Conservation (phyloP, 2,329 filamentous ascomycete species). For the Phaeosphaeriaceae sp. region DNA sequence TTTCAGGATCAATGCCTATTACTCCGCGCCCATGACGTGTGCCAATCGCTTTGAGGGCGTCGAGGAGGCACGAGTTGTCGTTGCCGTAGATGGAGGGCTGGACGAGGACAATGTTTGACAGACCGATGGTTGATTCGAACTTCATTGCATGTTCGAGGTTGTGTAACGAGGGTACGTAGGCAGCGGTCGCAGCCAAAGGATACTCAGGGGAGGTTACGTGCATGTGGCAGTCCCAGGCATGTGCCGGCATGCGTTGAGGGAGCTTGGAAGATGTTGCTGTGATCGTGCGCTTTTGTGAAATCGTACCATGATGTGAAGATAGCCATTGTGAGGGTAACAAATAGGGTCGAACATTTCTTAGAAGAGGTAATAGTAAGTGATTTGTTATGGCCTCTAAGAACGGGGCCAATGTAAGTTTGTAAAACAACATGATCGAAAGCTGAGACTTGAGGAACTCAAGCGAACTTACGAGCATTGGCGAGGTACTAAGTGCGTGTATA, state of each 20-base stretch:
- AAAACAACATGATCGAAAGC: conserved; percentile 1
- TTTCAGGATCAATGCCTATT: conserved; percentile 62
- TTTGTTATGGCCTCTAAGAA: conserved; percentile 1
- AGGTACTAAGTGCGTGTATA: not conserved
- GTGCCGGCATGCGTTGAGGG: conserved; percentile 46
- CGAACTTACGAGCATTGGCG: not conserved
- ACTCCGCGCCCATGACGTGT: conserved; percentile 61
- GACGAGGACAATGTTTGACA: conserved; percentile 63
- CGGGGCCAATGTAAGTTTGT: conserved; percentile 1
- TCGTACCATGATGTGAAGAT: conserved; percentile 1
- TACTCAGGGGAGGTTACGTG: conserved; percentile 66
- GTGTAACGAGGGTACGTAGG: conserved; percentile 60
- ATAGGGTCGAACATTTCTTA: conserved; percentile 9
- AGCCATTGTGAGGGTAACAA: conserved; percentile 3
- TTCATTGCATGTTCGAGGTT: conserved; percentile 59
- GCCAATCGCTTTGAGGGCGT: conserved; percentile 60
- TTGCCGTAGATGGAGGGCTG: conserved; percentile 69
- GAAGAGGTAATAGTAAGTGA: conserved; percentile 7
- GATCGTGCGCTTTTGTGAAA: not conserved
- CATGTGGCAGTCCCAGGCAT: conserved; percentile 69
- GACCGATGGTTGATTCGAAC: conserved; percentile 60
- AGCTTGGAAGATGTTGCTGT: not conserved
- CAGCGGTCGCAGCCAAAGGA: conserved; percentile 56
- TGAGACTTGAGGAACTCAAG: not conserved
- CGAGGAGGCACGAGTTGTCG: conserved; percentile 66